Evolutionary conservation across 805 yeast genomes (phyloP).

Genomic region (Clavispora asparagi): DNA sequence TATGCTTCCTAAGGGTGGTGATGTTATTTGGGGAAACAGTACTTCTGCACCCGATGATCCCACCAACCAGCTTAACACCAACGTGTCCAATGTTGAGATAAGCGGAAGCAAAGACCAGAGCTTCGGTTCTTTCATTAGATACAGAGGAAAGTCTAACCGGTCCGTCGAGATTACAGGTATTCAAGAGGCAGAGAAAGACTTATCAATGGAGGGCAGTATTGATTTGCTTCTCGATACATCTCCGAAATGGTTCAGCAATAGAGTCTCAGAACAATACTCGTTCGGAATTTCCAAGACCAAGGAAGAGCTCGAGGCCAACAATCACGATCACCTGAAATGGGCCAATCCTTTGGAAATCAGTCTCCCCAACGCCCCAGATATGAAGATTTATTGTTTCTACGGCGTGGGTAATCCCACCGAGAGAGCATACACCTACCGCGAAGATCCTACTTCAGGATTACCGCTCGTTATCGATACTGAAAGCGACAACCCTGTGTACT

Average conservation of each 20-base stretch:
- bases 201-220: constrained; percentile 64
- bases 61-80: constrained; percentile 20
- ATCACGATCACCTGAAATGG: constrained; percentile 78
- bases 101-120: constrained; percentile 34
- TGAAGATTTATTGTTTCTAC: constrained; percentile 84
- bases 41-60: constrained; percentile 70
- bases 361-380: constrained; percentile 88
- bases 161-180: constrained; percentile 10
- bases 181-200: constrained; percentile 29
- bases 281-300: constrained; percentile 64
- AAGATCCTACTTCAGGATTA: constrained; percentile 50
- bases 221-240: constrained; percentile 58
- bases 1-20: constrained; percentile 97
- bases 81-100: constrained; percentile 13
- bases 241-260: constrained; percentile 69
- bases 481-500: constrained; percentile 57
- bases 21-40: constrained; percentile 77
- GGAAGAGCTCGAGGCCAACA: constrained; percentile 58
- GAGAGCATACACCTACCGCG: constrained; percentile 80
- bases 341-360: constrained; percentile 90
- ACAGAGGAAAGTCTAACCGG: constrained; percentile 42
- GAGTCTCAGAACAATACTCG: constrained; percentile 70
- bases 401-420: constrained; percentile 98
- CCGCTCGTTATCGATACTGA: constrained; percentile 70
- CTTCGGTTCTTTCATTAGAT: constrained; percentile 72